Conservation (phyloP, 495 filamentous ascomycete genomes). For the Chaetomium tenue region DNA sequence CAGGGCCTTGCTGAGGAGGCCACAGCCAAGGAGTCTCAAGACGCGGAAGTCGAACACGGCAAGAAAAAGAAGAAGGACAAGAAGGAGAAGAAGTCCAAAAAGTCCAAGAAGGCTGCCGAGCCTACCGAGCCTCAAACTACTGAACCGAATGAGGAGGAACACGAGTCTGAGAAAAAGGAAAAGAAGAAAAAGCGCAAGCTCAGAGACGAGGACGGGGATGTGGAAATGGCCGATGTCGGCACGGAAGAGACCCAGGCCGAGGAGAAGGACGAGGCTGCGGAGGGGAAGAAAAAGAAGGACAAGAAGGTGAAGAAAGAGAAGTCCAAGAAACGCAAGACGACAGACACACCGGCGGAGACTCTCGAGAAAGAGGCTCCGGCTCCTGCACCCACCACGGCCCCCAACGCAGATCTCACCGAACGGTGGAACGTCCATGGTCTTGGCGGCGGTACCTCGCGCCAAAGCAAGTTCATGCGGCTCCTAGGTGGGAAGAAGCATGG, state of each 20-base stretch:
- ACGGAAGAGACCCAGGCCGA: conserved; percentile 9
- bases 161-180: conserved; percentile 3
- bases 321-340: conserved; percentile 12
- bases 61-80: conserved; percentile 7
- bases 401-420: conserved; percentile 30
- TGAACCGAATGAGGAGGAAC: background rate
- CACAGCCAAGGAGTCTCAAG: background rate
- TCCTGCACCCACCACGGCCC: conserved; percentile 8
- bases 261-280: conserved; percentile 11
- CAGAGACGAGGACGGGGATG: conserved; percentile 18
- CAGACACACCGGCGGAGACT: background rate
- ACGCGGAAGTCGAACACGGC: background rate
- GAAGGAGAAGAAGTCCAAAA: background rate
- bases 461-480: conserved; percentile 57
- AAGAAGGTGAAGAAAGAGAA: conserved; percentile 25
- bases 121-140: background rate
- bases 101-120: conserved; percentile 18
- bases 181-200: conserved; percentile 3
- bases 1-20: background rate
- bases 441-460: conserved; percentile 49
- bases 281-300: conserved; percentile 21
- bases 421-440: conserved; percentile 56
- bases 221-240: conserved; percentile 10
- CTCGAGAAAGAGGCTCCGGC: conserved; percentile 10
- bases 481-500: conserved; percentile 51